Evolutionary conservation across 352 stramenopile species (phyloP).

Genomic region (Blastocystis sp.): DNA sequence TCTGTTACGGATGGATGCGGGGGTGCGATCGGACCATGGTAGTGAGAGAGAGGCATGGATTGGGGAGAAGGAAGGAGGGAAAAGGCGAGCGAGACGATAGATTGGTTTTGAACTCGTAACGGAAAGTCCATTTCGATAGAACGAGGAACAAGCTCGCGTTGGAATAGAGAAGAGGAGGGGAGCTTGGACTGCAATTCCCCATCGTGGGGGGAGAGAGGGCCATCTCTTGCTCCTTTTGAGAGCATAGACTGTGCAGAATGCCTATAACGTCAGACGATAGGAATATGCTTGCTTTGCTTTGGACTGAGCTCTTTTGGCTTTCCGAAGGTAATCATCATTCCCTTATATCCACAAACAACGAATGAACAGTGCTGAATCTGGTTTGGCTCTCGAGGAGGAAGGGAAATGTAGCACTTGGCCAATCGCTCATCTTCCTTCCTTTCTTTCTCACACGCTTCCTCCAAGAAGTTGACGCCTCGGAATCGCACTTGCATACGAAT

Average conservation of each 20-base stretch:
- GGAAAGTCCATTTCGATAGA: background rate
- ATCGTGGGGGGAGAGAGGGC: background rate
- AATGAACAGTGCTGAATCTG: background rate
- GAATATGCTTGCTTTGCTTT: background rate
- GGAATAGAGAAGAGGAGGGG: background rate
- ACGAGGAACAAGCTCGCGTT: background rate
- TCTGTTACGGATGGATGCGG: too few species aligned
- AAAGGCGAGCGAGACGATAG: too few species aligned
- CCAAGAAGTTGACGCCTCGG: conserved; percentile 13
- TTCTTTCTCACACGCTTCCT: conserved; percentile 26
- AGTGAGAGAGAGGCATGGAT: too few species aligned
- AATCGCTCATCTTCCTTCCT: conserved; percentile 23
- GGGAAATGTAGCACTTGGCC: background rate
- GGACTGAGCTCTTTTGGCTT: background rate
- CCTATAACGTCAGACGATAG: background rate
- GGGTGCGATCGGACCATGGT: too few species aligned
- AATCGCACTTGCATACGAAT: conserved; percentile 34
- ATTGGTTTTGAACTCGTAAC: background rate
- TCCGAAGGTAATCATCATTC: background rate
- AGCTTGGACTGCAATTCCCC: background rate
- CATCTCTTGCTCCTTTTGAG: background rate
- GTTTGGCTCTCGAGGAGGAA: background rate
- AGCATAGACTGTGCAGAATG: background rate
- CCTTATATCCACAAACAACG: background rate
- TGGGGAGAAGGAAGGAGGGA: too few species aligned